Conservation (phyloP, 2,329 filamentous ascomycete species). For the Albophoma yamanashiensis region DNA sequence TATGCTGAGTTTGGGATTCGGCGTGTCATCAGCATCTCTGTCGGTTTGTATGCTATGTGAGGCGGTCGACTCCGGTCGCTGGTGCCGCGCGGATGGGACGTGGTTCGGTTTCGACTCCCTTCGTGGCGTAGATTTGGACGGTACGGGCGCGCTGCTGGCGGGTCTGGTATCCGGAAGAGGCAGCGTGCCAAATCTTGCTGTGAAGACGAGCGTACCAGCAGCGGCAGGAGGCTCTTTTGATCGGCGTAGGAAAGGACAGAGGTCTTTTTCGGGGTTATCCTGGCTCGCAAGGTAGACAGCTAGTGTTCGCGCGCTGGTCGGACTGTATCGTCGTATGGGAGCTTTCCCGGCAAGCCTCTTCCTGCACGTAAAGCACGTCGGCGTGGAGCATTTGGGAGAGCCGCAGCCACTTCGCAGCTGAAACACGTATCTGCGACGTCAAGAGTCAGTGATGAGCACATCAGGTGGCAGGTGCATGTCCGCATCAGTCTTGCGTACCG, state of each 20-base stretch:
- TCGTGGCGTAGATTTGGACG: background rate
- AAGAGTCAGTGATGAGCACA: background rate
- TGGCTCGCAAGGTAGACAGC: constrained; percentile 73
- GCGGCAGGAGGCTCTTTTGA: constrained; percentile 33
- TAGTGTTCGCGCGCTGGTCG: constrained; percentile 70
- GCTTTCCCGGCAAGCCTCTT: constrained; percentile 54
- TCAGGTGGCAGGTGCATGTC: background rate
- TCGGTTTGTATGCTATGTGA: background rate
- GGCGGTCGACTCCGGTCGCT: background rate
- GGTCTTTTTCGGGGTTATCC: constrained; percentile 59
- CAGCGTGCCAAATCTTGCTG: constrained; percentile 12
- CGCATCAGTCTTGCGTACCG: constrained; percentile 32
- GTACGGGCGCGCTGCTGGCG: background rate
- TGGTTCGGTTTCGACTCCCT: background rate
- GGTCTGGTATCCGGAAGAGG: constrained; percentile 1
- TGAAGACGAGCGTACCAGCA: constrained; percentile 36
- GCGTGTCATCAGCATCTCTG: background rate
- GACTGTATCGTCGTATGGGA: constrained; percentile 68
- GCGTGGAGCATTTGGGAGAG: constrained; percentile 54
- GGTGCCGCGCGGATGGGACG: background rate
- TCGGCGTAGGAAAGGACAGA: constrained; percentile 47
- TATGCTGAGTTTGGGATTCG: constrained; percentile 22
- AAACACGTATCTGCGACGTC: constrained; percentile 52
- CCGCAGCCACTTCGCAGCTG: constrained; percentile 79
- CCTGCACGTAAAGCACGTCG: constrained; percentile 73